Evolutionary conservation across 441 rosid genomes (phyloP), one percentile per base, ranked within the genome.

Genomic region (Hura crepitans): DNA sequence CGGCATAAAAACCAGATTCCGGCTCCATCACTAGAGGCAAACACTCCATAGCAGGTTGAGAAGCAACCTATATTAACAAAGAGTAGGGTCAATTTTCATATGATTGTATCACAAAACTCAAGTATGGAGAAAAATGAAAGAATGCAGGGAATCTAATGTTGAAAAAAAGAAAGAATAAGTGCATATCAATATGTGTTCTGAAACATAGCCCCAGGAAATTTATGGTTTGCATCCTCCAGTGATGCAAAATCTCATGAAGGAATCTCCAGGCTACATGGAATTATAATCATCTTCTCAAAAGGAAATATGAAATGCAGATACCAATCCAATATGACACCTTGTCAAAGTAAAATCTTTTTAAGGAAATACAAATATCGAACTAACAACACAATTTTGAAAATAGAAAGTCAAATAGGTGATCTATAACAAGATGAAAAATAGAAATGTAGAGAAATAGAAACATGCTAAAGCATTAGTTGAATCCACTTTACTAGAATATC

Each of bases 21-120:
- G 98, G 96, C 76, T 96, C 99, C 99, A 96, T 96, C 71, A 96
- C 99, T 63, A 96, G 92, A 73, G 99, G 97, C 71, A 96, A 61
- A 77, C 99, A 96, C 83, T 92, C 97, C 99, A 96, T 96, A 62
- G 98, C 99, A 66, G 99, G 98, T 78, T 96, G 99, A 77, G 90
- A 89, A 79, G 99, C 98, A 81, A 96, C 99, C 99, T 95, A 73
- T 53, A 82, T 20, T n/a, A 73, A 74, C 71, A 63, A 55, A 63
- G 65, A 65, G 51, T 33, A 39, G 39, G 53, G 30, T 75, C 50
- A 69, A 72, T 12, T 56, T 65, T 60, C 66, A 43, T 60, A 53
- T 74, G 27, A 42, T 33, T 56, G 60, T 35, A 63, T 58, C 70
- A 45, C 53, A 58, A 30, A 62, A 20, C 28, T 33, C 9, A 61